These are phyloP conservation scores for Fonsecaea erecta DNA, from an alignment of 2,329 filamentous ascomycete species.

Conservation along the genomic window DNA sequence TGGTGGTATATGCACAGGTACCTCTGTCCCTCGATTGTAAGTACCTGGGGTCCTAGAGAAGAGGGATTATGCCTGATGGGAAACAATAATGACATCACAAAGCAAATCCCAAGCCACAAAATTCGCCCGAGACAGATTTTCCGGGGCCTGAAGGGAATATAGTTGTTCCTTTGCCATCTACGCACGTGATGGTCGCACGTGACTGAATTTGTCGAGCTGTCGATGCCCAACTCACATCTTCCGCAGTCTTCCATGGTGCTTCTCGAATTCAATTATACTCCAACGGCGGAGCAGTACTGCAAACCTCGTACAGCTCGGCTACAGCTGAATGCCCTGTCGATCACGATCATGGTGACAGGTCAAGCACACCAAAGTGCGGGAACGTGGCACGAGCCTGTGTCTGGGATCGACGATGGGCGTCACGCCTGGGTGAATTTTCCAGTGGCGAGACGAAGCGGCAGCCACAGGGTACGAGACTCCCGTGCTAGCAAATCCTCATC, in stretches of 20 bases:
- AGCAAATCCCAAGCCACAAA: no score
- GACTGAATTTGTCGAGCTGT: not conserved
- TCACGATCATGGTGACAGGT: not conserved
- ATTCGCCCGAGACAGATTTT: not conserved
- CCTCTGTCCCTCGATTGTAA: no score
- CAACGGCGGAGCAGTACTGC: not conserved
- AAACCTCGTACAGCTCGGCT: not conserved
- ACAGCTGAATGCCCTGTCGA: not conserved
- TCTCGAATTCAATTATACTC: not conserved
- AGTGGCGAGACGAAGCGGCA: not conserved
- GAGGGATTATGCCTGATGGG: no score
- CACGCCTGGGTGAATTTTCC: not conserved
- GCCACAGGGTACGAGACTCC: not conserved
- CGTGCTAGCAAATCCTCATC: not conserved
- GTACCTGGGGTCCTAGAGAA: no score
- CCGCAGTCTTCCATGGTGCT: not conserved
- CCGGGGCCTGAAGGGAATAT: not conserved
- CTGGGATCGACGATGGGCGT: slow-evolving; percentile 1
- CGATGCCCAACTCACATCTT: not conserved
- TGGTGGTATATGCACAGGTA: no score
- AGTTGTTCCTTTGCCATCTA: not conserved
- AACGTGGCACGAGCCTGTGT: not conserved
- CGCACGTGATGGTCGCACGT: not conserved
- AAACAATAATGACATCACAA: not conserved
- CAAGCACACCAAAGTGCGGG: not conserved